Base-by-base conservation (phyloP, 305 asterid genomes). In the Withania somnifera region DNA sequence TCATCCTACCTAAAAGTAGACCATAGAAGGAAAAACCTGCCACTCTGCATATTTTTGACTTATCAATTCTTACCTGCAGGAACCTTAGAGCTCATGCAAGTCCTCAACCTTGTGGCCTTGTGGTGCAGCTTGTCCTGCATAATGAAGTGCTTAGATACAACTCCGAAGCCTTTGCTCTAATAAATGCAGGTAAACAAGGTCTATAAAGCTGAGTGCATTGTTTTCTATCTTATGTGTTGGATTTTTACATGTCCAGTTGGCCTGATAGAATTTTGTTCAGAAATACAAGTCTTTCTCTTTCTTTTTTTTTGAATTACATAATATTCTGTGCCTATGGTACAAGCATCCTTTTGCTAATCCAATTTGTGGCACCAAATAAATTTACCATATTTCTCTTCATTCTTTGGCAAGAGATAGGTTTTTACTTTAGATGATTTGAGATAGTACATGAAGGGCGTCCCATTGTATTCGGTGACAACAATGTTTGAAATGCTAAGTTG, bases 81-180 rank as follows among this genome's bases (percentile, higher is more conserved):
- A 93, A 92, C 89, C 94, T 97, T 75, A 92, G 92, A 90, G 90
- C 84, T 87, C 94, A 91, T 85, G 94, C 84, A 82, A 84, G 78
- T 85, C 83, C 83, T 77, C 90, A 86, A 80, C 83, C 85, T 9
- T 66, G 83, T 73, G 92, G 88, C 40, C 84, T 86, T 50, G 85
- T 67, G 77, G 97, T 92, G 79, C 91, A 90, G 83, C 89, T 85
- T 61, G 89, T 82, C 82, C 90, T 89, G 80, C 87, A 85, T 84
- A 89, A 91, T 84, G 97, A 91, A 89, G 94, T 94, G 83, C 85
- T 97, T 84, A 87, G 90, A 82, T 91, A 86, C 58, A 91, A 91
- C 84, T 85, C 97, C 51, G 91, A 90, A 81, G 92, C 97, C 80
- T 91, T 91, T 85, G 92, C 88, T 82, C 86, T 84, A 80, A 83